Percentiles rank a stretch among this genome's conserved stretches.
Evolutionary conservation across 1,284 basidiomycete species (phyloP).

Genomic region (Ceratobasidium sp.): DNA sequence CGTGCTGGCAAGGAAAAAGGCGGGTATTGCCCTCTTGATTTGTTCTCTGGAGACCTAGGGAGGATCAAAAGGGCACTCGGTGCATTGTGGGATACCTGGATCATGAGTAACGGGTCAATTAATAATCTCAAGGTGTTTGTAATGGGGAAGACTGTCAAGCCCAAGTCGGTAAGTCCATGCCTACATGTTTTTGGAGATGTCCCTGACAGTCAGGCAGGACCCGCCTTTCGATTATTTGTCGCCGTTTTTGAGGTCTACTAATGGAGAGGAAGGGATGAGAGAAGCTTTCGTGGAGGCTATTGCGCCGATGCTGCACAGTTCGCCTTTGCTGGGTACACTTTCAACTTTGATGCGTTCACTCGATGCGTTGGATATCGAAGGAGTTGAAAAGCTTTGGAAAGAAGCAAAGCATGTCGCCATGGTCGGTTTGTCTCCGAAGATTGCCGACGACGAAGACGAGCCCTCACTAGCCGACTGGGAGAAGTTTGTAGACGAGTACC

Average conservation of each 20-base stretch:
- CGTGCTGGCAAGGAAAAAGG: conserved; percentile 47
- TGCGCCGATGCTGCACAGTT: conserved; percentile 60
- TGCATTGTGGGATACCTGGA: conserved; percentile 78
- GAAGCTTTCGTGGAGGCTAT: conserved; percentile 57
- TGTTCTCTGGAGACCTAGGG: conserved; percentile 72
- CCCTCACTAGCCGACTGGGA: conserved; percentile 66
- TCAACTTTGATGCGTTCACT: conserved; percentile 75
- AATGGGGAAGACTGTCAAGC: conserved; percentile 64
- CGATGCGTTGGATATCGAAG: conserved; percentile 85
- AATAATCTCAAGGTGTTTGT: conserved; percentile 86
- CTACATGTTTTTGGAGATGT: not conserved
- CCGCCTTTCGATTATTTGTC: not conserved
- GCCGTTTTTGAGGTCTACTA: not conserved
- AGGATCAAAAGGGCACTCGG: conserved; percentile 71
- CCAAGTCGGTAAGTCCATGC: conserved; percentile 63
- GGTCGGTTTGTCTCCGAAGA: conserved; percentile 31
- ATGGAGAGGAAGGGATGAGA: not conserved
- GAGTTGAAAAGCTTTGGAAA: conserved; percentile 63
- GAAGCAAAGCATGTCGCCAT: conserved; percentile 28
- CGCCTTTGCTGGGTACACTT: conserved; percentile 65
- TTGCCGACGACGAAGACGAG: conserved; percentile 49
- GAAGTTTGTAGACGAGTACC: conserved; percentile 64
- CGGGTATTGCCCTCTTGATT: conserved; percentile 84
- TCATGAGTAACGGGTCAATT: conserved; percentile 62
- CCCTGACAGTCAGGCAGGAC: not conserved